Conservation (phyloP, 1,284 basidiomycete species). For the Sanghuangporus baumii region DNA sequence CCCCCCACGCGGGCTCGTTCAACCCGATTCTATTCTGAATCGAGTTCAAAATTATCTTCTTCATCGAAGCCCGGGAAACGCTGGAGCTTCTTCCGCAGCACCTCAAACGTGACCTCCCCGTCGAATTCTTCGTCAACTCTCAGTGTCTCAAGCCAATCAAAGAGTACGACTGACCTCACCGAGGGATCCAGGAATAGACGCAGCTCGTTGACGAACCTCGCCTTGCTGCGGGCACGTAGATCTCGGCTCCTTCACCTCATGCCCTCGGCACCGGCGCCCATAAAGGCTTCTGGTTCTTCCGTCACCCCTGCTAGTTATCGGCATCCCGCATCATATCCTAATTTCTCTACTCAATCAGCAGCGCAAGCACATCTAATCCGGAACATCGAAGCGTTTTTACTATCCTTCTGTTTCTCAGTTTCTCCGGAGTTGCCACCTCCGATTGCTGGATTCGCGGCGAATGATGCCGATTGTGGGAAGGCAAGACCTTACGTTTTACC, state of each 20-base stretch:
- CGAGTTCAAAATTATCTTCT: background rate
- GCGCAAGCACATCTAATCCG: slow-evolving; percentile 27
- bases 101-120: background rate
- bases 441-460: background rate
- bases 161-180: background rate
- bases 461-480: slow-evolving; percentile 22
- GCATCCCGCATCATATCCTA: background rate
- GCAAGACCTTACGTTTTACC: slow-evolving; percentile 31
- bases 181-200: background rate
- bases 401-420: slow-evolving; percentile 26
- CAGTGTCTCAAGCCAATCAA: background rate
- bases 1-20: slow-evolving; percentile 11
- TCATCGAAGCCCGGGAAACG: background rate
- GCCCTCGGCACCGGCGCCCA: slow-evolving; percentile 17
- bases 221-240: slow-evolving; percentile 16
- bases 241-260: slow-evolving; percentile 31
- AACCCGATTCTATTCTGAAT: slow-evolving; percentile 1
- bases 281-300: background rate
- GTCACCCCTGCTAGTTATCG: background rate
- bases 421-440: background rate
- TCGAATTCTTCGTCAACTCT: background rate
- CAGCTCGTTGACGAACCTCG: background rate
- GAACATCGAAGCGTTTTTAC: slow-evolving; percentile 33
- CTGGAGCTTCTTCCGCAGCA: slow-evolving; percentile 11
- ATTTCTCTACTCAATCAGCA: slow-evolving; percentile 1